phyloP scores from a whole-genome alignment of 2,329 filamentous ascomycete genomes.

The Chaetothyriales sp. region DNA sequence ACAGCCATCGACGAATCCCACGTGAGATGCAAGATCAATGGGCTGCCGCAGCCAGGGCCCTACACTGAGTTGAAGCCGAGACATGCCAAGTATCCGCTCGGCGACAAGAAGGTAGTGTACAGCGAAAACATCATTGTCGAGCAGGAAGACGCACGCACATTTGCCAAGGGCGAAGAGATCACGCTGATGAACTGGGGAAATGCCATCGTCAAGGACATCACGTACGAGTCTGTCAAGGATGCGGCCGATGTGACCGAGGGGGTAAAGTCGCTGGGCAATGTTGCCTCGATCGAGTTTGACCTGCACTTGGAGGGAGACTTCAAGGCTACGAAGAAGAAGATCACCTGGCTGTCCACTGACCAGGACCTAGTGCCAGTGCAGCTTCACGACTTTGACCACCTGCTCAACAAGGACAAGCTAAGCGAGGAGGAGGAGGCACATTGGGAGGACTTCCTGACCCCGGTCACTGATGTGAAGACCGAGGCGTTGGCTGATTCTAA shows the following conservation, averaged over 20 bases:
- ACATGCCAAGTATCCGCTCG: slow-evolving; percentile 22
- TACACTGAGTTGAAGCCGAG: slow-evolving; percentile 20
- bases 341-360: slow-evolving; percentile 68
- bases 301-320: slow-evolving; percentile 74
- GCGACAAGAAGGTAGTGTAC: slow-evolving; percentile 22
- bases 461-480: slow-evolving; percentile 52
- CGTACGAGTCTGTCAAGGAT: slow-evolving; percentile 9
- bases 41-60: slow-evolving; percentile 39
- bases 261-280: slow-evolving; percentile 28
- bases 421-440: slow-evolving; percentile 61
- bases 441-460: slow-evolving; percentile 57
- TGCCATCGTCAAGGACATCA: slow-evolving; percentile 17
- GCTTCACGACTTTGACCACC: slow-evolving; percentile 86
- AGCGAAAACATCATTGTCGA: slow-evolving; percentile 20
- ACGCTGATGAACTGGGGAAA: slow-evolving; percentile 24
- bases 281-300: slow-evolving; percentile 56
- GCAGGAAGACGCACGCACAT: slow-evolving; percentile 21
- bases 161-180: slow-evolving; percentile 21
- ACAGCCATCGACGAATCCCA: slow-evolving; percentile 20
- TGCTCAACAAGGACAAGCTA: slow-evolving; percentile 88
- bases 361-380: slow-evolving; percentile 64
- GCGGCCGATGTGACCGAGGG: slow-evolving; percentile 11
- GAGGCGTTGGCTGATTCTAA: slow-evolving; percentile 62
- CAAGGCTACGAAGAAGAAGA: slow-evolving; percentile 78
- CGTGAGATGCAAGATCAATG: slow-evolving; percentile 35